Base-by-base conservation (phyloP, 2,329 filamentous ascomycete genomes). In the Penicillium expansum region DNA sequence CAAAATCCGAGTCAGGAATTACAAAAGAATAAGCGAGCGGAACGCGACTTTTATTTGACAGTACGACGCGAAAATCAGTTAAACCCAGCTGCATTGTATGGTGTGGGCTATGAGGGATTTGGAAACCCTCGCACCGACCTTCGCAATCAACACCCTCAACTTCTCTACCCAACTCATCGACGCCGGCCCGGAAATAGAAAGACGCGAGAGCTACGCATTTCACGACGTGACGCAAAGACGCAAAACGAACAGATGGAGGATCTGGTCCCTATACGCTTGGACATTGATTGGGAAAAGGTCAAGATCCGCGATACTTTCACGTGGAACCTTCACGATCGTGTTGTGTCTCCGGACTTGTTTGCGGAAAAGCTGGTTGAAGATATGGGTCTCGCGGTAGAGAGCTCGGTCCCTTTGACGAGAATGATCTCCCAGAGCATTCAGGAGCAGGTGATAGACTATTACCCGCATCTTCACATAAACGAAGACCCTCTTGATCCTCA, bases 251-350 rank as follows among this genome's bases (percentile, higher is more conserved):
- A 93, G 70, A 82, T 91, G 52, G 94, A 99, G 73, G 91, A 97
- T 70, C 79, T 99, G 52, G 90, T 97, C 1, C 94, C 94, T 3
- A 84, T 99, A 63, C 86, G 94, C 47, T 78, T 99, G 53, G 94
- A 99, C 67, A 90, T 97, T 48, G 94, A 99, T 69, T 90, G 90
- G 83, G 93, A 97, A 64, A 96, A 96, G 78, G 85, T 97, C 67
- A 94, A 94, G 76, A 82, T 99, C 59, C 89, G 94, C 72, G 94
- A 99, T 74, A 97, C 94, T 0, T 97, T 99, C 66, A 97, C 94
- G 3, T 99, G 93, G 92, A 99, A 99, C 74, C 82, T 97, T 35
- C 91, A 97, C 76, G 94, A 99, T 72, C 88, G 92, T 57, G 83
- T 94, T 13, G 84, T 95, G 3, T 82, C 85, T 22, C 85, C 88